phyloP scores from a whole-genome alignment of 2,329 filamentous ascomycete genomes.

The Macrophomina phaseolina region DNA sequence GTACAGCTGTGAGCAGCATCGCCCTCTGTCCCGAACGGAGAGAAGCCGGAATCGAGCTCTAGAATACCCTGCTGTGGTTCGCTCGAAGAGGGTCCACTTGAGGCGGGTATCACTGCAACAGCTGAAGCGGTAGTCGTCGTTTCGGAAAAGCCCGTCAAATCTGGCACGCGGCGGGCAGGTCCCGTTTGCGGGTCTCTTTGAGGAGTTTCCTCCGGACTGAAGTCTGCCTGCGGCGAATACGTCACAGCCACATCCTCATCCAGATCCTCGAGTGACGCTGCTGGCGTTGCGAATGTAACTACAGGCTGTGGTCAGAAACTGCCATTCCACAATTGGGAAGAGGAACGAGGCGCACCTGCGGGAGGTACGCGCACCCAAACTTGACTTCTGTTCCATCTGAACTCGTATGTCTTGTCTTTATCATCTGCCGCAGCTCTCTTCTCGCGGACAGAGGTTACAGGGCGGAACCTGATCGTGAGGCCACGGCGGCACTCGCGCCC shows the following conservation, averaged over 20 bases:
- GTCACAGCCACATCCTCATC: constrained; percentile 13
- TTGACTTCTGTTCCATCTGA: constrained; percentile 13
- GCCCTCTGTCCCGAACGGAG: background rate
- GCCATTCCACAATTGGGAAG: background rate
- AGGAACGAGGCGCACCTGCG: background rate
- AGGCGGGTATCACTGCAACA: background rate
- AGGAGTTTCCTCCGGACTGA: background rate
- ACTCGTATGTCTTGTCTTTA: background rate
- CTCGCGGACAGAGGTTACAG: constrained; percentile 25
- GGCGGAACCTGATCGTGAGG: constrained; percentile 24
- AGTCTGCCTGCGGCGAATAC: background rate
- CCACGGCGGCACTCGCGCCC: constrained; percentile 20
- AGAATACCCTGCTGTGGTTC: background rate
- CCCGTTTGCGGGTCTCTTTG: background rate
- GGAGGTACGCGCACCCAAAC: constrained; percentile 19
- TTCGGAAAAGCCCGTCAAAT: background rate
- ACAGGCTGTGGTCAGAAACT: background rate
- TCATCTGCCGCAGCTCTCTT: background rate
- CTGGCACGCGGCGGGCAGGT: background rate
- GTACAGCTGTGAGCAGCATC: background rate
- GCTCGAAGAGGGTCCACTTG: background rate
- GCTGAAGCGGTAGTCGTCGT: background rate
- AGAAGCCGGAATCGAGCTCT: background rate
- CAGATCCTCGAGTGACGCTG: constrained; percentile 17
- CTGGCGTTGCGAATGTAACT: constrained; percentile 20